phyloP scores from a whole-genome alignment of 1,284 basidiomycete genomes.

The Bondarzewia mesenterica region DNA sequence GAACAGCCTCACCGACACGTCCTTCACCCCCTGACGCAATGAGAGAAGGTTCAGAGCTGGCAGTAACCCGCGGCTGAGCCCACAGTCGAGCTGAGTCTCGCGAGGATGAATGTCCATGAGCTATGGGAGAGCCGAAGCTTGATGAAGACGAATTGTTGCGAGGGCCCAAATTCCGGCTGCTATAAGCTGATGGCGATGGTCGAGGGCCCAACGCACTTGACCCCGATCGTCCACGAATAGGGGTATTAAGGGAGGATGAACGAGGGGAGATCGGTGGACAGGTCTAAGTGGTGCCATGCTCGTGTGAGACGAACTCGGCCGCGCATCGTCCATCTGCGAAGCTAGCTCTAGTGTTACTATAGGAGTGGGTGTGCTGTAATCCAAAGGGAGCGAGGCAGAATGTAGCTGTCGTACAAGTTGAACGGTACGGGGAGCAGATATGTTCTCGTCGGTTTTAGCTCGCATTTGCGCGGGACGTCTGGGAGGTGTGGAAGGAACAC shows the following conservation, averaged over 20 bases:
- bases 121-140: constrained; percentile 5
- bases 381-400: background rate
- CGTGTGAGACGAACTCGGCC: background rate
- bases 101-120: constrained; percentile 25
- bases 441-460: background rate
- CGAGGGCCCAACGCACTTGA: constrained; percentile 18
- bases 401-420: background rate
- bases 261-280: constrained; percentile 39
- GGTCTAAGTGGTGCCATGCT: background rate
- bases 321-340: background rate
- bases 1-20: constrained; percentile 33
- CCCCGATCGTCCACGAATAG: constrained; percentile 29
- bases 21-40: constrained; percentile 42
- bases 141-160: constrained; percentile 6
- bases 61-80: constrained; percentile 57
- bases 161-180: constrained; percentile 9
- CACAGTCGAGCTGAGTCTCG: constrained; percentile 45
- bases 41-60: constrained; percentile 72
- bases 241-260: constrained; percentile 44
- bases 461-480: background rate
- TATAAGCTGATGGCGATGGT: constrained; percentile 1
- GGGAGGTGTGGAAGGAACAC: constrained; percentile 51
- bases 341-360: background rate
- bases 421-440: background rate
- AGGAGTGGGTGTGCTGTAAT: background rate